Base-by-base conservation (phyloP, 441 rosid genomes). In the Lepidium campestre region DNA sequence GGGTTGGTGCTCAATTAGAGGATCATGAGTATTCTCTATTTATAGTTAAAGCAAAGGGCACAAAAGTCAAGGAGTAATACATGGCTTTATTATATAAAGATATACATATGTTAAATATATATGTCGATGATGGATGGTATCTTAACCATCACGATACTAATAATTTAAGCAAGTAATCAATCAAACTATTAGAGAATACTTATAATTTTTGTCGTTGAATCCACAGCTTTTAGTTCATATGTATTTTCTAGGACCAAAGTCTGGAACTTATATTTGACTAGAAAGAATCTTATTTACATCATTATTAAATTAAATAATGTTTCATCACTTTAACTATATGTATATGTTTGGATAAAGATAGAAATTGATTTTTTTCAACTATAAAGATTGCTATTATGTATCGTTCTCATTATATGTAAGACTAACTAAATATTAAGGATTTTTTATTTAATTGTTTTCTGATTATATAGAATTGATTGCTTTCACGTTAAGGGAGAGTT, bases 141-240 rank as follows among this genome's bases (percentile, higher is more conserved):
- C 56, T 44, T 62, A 70, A 62, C 62, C 25, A 70, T 62, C 55
- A 70, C 40, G 74, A 25, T 54, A 18, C 42, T 53, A 36, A 11
- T 54, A 45, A 10, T 20, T 25, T 45, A 45, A 55, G 46, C 18
- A 35, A 34, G 19, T 27, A 70, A 25, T 45, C 62, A 34, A 23
- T 62, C 37, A 62, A 62, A 14, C n/a, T 35, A 37, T 42, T 52
- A 34, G 12, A 34, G 12, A 52, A n/a, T 61, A 44, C 4, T 27
- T 15, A 6, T 69, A 10, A 14, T 14, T 20, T 40, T 34, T 22
- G 7, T 63, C 53, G 20, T 34, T 61, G 18, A 61, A 70, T 23
- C 20, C 45, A 60, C 22, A 60, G 15, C 25, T 31, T 20, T 69
- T 42, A 52, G 32, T 52, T 69, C 31, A 60, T 35, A 32, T 44